phyloP scores from a whole-genome alignment of 306 rosid species.

The Gillenia trifoliata region DNA sequence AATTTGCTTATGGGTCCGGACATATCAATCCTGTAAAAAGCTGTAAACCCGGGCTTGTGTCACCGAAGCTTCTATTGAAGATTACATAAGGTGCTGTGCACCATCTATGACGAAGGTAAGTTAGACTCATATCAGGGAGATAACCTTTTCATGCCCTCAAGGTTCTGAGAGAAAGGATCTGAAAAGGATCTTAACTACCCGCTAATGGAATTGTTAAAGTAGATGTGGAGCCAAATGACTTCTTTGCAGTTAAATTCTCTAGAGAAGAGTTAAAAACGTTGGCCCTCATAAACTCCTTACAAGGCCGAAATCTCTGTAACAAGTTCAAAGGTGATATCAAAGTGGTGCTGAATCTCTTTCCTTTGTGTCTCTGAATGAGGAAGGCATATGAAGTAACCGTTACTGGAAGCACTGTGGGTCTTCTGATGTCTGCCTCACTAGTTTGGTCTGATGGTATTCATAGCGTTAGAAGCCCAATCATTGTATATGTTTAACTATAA shows the following conservation, averaged over 20 bases:
- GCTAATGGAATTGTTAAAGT: conserved; percentile 18
- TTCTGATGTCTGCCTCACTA: too few species aligned
- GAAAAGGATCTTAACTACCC: conserved; percentile 31
- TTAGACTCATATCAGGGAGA: conserved; percentile 7
- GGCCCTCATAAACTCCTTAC: conserved; percentile 6
- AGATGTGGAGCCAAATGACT: neutral
- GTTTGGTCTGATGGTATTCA: too few species aligned
- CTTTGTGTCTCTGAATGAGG: too few species aligned
- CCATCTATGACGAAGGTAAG: neutral
- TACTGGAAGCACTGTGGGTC: too few species aligned
- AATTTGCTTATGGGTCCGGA: conserved; percentile 35
- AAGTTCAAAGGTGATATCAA: too few species aligned
- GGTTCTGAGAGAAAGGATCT: neutral
- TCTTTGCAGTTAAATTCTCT: neutral
- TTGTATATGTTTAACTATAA: too few species aligned
- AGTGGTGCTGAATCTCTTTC: too few species aligned
- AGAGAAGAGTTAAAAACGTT: conserved; percentile 37
- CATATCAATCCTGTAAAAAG: conserved; percentile 23
- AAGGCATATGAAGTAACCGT: too few species aligned
- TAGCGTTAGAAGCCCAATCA: too few species aligned
- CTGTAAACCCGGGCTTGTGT: conserved; percentile 31
- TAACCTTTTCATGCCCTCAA: conserved; percentile 5
- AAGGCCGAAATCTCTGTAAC: neutral
- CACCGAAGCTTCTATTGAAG: too few species aligned
- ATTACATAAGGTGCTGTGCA: conserved; percentile 30